Conservation (phyloP, 371 early-diverging fungal species). For the Circinella minor region DNA sequence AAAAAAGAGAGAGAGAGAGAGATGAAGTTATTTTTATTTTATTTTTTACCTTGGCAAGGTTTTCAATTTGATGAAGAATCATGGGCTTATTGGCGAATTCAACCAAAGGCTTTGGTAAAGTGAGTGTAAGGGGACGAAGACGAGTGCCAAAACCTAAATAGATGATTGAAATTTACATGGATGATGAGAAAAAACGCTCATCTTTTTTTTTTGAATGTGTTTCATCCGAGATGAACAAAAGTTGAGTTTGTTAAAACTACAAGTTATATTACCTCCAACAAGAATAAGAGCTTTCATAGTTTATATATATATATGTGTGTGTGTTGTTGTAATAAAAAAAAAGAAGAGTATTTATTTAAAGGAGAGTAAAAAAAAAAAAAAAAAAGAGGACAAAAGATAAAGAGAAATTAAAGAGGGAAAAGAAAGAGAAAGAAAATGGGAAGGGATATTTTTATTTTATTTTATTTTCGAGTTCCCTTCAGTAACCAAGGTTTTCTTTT, state of each 20-base stretch:
- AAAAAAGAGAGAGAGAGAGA: too few species aligned
- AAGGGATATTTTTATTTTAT: too few species aligned
- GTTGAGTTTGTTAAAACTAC: neutral
- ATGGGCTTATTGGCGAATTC: conserved; percentile 99
- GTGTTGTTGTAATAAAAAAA: neutral
- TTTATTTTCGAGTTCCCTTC: too few species aligned
- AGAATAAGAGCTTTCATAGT: conserved; percentile 98
- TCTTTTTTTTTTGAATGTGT: too few species aligned
- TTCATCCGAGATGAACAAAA: neutral
- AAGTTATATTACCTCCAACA: conserved; percentile 87
- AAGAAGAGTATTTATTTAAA: neutral
- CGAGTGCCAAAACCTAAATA: conserved; percentile 96
- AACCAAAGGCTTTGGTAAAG: conserved; percentile 99
- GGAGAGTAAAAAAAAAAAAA: conserved; percentile 10
- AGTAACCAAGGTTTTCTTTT: too few species aligned
- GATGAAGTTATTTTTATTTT: too few species aligned
- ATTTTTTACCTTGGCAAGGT: conserved; percentile 85
- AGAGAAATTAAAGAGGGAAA: conserved; percentile 1
- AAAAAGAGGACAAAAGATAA: neutral
- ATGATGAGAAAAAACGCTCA: neutral
- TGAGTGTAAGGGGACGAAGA: conserved; percentile 97
- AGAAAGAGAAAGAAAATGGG: too few species aligned
- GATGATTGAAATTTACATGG: neutral
- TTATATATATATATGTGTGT: neutral
- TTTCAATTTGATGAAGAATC: conserved; percentile 99